Conservation (phyloP, 2,329 filamentous ascomycete species). For the Xylariaceae sp. region DNA sequence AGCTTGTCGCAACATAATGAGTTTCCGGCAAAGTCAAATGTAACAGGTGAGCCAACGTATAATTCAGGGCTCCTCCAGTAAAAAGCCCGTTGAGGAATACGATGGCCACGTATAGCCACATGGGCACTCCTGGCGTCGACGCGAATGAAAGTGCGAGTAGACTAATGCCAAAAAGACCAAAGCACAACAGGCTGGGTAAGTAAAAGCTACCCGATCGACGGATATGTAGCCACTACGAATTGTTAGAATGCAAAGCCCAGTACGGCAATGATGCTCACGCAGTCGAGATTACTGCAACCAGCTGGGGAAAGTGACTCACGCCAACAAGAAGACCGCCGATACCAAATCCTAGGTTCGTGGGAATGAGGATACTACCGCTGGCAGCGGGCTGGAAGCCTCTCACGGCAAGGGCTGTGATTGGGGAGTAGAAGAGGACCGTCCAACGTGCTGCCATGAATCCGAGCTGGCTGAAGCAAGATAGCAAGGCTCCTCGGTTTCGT, state of each 20-base stretch:
- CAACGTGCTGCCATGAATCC: conserved; percentile 79
- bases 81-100: conserved; percentile 69
- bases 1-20: conserved; percentile 71
- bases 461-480: conserved; percentile 71
- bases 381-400: conserved; percentile 64
- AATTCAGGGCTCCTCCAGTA: conserved; percentile 72
- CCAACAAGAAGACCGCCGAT: conserved; percentile 69
- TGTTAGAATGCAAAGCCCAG: too few species aligned
- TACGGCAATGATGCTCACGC: too few species aligned
- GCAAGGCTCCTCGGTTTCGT: conserved; percentile 62
- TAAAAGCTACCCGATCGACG: conserved; percentile 71
- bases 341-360: conserved; percentile 78
- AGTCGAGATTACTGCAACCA: too few species aligned
- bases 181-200: conserved; percentile 54
- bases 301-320: conserved; percentile 14
- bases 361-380: conserved; percentile 72
- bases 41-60: conserved; percentile 74
- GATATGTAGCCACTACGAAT: conserved; percentile 61
- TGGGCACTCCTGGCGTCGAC: conserved; percentile 47
- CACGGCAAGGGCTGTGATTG: conserved; percentile 74
- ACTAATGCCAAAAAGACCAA: conserved; percentile 57
- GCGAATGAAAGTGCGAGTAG: conserved; percentile 53
- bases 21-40: conserved; percentile 63
- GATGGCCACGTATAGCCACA: conserved; percentile 50
- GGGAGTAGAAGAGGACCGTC: conserved; percentile 76